A percentile compares a stretch with the other conserved stretches of the same genome.
Conservation (phyloP, 1,284 basidiomycete species). For the Tremellales sp. region DNA sequence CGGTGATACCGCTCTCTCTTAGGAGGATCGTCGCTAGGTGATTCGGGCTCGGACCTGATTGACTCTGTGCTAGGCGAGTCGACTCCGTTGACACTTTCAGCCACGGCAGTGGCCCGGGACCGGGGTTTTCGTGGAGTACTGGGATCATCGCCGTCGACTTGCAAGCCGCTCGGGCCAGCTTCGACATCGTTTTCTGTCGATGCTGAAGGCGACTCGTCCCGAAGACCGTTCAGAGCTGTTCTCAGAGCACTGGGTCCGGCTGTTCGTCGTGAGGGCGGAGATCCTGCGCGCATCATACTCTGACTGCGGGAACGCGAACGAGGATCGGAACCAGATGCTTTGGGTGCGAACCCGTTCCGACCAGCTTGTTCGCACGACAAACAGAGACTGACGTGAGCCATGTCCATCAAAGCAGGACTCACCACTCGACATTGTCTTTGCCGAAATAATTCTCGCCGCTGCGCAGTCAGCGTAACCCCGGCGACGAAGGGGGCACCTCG, state of each 20-base stretch:
- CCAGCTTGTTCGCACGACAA: conserved; percentile 32
- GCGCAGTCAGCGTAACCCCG: neutral
- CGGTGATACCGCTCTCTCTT: conserved; percentile 19
- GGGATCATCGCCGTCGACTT: neutral
- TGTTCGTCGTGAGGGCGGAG: conserved; percentile 7
- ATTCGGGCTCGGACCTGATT: conserved; percentile 12
- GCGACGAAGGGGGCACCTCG: too few relatives aligned
- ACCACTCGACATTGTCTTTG: conserved; percentile 39
- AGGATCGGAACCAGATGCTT: neutral
- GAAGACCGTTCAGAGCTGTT: conserved; percentile 9
- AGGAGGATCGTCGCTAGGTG: conserved; percentile 9
- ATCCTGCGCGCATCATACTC: conserved; percentile 4
- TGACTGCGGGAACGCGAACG: conserved; percentile 10
- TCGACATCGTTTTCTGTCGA: neutral
- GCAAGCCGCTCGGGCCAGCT: neutral
- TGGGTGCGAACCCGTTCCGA: conserved; percentile 26
- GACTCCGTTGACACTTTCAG: neutral
- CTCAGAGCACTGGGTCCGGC: conserved; percentile 13
- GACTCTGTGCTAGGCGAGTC: conserved; percentile 9
- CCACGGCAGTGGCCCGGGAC: neutral
- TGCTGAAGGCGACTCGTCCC: conserved; percentile 1
- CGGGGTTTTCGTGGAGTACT: neutral
- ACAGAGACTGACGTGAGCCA: conserved; percentile 30
- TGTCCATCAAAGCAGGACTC: conserved; percentile 4
- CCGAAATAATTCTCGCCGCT: conserved; percentile 16